Evolutionary conservation across 768 basidiomycete genomes (phyloP).

Genomic region (Lentinula guzmanii): DNA sequence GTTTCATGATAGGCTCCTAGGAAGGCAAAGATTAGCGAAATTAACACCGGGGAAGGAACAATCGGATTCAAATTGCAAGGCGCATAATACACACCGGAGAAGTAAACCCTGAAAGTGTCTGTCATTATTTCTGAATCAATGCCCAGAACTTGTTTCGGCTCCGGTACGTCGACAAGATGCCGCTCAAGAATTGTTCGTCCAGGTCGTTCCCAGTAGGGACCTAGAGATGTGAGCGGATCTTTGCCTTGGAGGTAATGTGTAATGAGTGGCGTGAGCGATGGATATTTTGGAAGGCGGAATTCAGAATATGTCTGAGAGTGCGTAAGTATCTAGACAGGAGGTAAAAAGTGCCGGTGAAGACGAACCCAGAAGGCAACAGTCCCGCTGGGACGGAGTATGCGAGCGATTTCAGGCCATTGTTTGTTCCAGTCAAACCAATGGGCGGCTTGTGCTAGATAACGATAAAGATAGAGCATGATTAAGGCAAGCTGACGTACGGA

Average conservation of each 20-base stretch:
- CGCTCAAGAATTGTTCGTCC: constrained; percentile 71
- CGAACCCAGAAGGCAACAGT: constrained; percentile 72
- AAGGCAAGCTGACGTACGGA: neutral
- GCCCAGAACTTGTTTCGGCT: constrained; percentile 29
- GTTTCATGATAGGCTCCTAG: constrained; percentile 31
- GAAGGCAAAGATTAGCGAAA: neutral
- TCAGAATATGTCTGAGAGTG: constrained; percentile 55
- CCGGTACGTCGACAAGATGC: constrained; percentile 65
- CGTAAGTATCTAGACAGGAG: neutral
- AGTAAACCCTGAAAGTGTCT: constrained; percentile 47
- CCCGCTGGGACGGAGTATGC: constrained; percentile 56
- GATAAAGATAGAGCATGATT: neutral
- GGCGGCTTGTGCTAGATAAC: constrained; percentile 56
- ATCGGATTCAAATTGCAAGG: neutral
- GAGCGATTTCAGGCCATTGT: constrained; percentile 62
- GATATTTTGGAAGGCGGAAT: constrained; percentile 59
- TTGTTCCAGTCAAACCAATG: constrained; percentile 80
- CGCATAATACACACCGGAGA: constrained; percentile 37
- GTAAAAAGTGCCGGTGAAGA: neutral
- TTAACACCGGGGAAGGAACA: neutral
- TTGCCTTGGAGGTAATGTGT: constrained; percentile 57
- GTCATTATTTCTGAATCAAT: constrained; percentile 23
- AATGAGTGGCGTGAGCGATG: constrained; percentile 52
- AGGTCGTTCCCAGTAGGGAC: constrained; percentile 76
- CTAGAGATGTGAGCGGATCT: constrained; percentile 48